Base-by-base conservation (phyloP, 192 early-diverging fungal species). In the Paraglomus brasilianum region DNA sequence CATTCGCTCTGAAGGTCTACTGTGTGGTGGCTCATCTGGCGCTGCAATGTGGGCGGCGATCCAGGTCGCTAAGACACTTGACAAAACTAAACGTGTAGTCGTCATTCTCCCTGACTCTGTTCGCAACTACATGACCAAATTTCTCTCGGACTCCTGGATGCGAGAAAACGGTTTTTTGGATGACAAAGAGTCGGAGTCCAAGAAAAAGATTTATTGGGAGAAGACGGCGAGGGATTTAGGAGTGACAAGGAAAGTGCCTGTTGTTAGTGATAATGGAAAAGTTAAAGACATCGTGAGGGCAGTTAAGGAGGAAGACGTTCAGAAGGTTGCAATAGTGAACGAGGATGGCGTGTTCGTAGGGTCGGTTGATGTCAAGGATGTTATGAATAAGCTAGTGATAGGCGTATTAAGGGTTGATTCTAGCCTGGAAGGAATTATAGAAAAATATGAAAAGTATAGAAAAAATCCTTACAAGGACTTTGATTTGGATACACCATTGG, bases 41-140 rank as follows among this genome's bases (percentile, higher is more conserved):
- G 87, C 92, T 44, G 95, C 96, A 10, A 84, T 99, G 71, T 94
- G 80, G 68, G 95, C 91, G 49, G 95, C 76, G 73, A 61, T 97
- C 24, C 79, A 92, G 74, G 92, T 91, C 8, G 92, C 92, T 68
- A 95, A 92, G 75, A 73, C 79, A 22, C 81, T 99, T 13, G 91
- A 90, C 68, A 82, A 90, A 42, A 95, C 94, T 53, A 88, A 97
- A 78, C 86, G 94, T 55, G 90, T 89, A 73, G 95, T 97, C 70
- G 95, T 98, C 9, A 78, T 99, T n/a, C 77, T 99, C 52, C 90
- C 97, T 40, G 97, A 99, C 81, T 96, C 95, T 11, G 95, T 97
- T 66, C 87, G 96, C 63, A 99, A 99, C 85, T 99, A 98, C 86
- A 99, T 99, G 96, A 93, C 95, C 73, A 98, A 98, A 79, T 96